These are phyloP conservation scores for Debaryomyces fabryi DNA, from an alignment of 1,139 yeast species.

Conservation along the genomic window DNA sequence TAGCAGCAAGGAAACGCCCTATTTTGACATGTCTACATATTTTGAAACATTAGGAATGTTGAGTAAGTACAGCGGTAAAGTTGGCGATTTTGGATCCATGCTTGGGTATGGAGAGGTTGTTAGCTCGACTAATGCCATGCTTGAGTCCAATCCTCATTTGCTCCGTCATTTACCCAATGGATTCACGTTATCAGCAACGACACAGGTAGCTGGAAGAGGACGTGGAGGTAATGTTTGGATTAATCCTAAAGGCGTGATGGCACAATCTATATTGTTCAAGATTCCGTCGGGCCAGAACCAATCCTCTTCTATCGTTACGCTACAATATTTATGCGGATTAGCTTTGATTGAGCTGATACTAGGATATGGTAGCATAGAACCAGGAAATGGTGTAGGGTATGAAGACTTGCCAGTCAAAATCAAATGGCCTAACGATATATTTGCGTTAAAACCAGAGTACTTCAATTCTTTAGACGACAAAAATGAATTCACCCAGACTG, in stretches of 20 bases:
- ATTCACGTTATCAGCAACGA: conserved; percentile 69
- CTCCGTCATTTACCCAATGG: conserved; percentile 71
- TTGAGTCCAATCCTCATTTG: conserved; percentile 70
- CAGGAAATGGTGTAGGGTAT: conserved; percentile 55
- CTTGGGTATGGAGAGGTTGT: conserved; percentile 85
- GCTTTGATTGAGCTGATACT: conserved; percentile 82
- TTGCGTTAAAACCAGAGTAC: conserved; percentile 68
- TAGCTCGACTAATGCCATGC: conserved; percentile 79
- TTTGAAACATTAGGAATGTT: conserved; percentile 47
- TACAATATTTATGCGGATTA: conserved; percentile 83
- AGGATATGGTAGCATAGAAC: conserved; percentile 52
- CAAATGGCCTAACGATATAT: conserved; percentile 98
- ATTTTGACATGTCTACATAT: conserved; percentile 65
- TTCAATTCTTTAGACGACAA: conserved; percentile 33
- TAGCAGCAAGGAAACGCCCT: conserved; percentile 61
- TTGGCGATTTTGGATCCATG: conserved; percentile 57
- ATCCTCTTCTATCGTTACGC: conserved; percentile 59
- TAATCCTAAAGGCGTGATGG: conserved; percentile 89
- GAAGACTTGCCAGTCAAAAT: conserved; percentile 76
- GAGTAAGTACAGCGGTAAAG: conserved; percentile 18
- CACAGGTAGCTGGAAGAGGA: conserved; percentile 90
- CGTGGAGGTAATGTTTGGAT: conserved; percentile 96
- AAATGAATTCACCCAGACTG: conserved; percentile 34
- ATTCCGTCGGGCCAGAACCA: conserved; percentile 51
- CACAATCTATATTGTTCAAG: conserved; percentile 71